phyloP scores from a whole-genome alignment of 1,139 yeast genomes.

The Lodderomyces elongisporus region DNA sequence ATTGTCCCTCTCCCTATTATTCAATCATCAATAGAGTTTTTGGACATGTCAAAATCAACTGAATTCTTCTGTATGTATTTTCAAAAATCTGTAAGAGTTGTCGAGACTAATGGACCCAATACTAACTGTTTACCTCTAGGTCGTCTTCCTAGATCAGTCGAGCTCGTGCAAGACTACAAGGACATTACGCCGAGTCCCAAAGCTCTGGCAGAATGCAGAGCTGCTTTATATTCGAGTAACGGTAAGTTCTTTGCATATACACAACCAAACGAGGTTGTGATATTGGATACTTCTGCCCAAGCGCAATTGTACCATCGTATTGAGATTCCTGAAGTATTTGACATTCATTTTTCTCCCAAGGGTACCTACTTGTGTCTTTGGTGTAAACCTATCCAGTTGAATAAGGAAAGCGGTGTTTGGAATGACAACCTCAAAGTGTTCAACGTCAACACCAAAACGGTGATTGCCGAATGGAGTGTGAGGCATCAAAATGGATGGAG shows the following conservation, averaged over 20 bases:
- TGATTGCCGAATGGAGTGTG: conserved; percentile 65
- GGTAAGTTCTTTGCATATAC: conserved; percentile 58
- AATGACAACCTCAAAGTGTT: conserved; percentile 74
- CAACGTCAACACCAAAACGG: conserved; percentile 44
- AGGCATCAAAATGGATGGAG: conserved; percentile 89
- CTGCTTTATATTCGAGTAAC: conserved; percentile 46
- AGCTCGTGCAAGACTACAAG: conserved; percentile 49
- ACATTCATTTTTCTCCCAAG: conserved; percentile 78
- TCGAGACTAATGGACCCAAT: background rate
- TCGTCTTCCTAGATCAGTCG: conserved; percentile 60
- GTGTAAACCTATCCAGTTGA: conserved; percentile 74
- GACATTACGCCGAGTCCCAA: conserved; percentile 30
- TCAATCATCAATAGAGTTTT: no score
- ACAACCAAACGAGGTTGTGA: conserved; percentile 50
- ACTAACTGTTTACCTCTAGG: conserved; percentile 23
- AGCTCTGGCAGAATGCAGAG: conserved; percentile 39
- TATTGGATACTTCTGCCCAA: conserved; percentile 48
- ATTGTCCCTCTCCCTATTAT: no score
- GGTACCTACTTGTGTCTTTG: conserved; percentile 86
- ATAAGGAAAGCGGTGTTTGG: conserved; percentile 63
- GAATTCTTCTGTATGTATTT: conserved; percentile 40
- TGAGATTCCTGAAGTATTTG: conserved; percentile 62
- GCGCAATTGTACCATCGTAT: conserved; percentile 30
- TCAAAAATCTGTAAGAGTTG: no score
- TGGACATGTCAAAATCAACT: conserved; percentile 33